Evolutionary conservation across 768 basidiomycete species (phyloP).

Genomic region (Termitomyces sp.): DNA sequence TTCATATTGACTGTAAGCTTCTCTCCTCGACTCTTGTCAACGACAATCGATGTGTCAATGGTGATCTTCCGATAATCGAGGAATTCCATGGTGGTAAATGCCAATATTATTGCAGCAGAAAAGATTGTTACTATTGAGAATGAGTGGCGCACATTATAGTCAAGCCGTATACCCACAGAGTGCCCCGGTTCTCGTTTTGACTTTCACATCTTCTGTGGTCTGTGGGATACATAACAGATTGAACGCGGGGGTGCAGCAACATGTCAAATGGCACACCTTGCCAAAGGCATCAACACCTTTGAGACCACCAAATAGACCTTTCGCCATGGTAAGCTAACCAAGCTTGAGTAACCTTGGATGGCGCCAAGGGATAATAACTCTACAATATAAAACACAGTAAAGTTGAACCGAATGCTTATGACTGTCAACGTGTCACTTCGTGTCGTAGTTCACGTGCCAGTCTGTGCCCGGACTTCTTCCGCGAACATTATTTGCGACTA

Average conservation of each 20-base stretch:
- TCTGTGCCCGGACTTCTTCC: conserved; percentile 22
- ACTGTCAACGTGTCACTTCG: conserved; percentile 29
- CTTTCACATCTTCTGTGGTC: conserved; percentile 99
- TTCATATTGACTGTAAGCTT: conserved; percentile 89
- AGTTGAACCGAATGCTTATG: conserved; percentile 6
- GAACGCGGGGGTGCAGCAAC: conserved; percentile 4
- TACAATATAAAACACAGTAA: conserved; percentile 18
- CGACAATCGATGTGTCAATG: conserved; percentile 87
- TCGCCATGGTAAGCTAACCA: conserved; percentile 55
- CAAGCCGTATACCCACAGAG: conserved; percentile 50
- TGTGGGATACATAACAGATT: conserved; percentile 24
- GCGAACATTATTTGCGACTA: not conserved
- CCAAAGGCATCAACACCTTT: conserved; percentile 99
- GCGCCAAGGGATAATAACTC: conserved; percentile 16
- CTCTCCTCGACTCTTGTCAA: conserved; percentile 94
- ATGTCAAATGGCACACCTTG: conserved; percentile 56
- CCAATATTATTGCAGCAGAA: conserved; percentile 86
- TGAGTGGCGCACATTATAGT: not conserved
- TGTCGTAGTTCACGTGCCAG: conserved; percentile 18
- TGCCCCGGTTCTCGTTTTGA: conserved; percentile 94
- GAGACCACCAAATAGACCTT: conserved; percentile 68
- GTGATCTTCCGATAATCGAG: conserved; percentile 87
- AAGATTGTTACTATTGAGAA: conserved; percentile 74
- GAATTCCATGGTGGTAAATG: conserved; percentile 91
- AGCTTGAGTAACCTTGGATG: conserved; percentile 22